Base-by-base conservation (phyloP, 805 yeast species). In the Lachancea sp. region DNA sequence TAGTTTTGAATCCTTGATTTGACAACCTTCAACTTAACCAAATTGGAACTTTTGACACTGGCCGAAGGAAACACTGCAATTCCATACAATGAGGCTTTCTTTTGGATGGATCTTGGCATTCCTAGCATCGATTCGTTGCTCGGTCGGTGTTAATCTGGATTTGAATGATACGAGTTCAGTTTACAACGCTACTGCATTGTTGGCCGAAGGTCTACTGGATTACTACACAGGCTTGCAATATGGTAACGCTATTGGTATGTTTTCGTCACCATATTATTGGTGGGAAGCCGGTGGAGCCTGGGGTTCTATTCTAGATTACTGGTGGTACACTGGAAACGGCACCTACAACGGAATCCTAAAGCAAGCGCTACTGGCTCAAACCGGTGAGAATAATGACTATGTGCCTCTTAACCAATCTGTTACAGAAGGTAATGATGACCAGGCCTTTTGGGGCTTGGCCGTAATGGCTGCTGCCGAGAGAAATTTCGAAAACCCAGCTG, bases 201-300 rank as follows among this genome's bases (percentile, higher is more conserved):
- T 88, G 15, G 78, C 80, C 2, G 60, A 70, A 32, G 96, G 96
- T 47, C 65, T 86, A 41, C 69, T 88, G 69, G 89, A 85, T 65
- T 88, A 88, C 61, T 88, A 88, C 56, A 77, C 73, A 12, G 90
- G 94, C 29, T 54, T 60, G 19, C 65, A 72, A 23, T 60, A 70
- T 31, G 97, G 96, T 25, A 83, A 89, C 7, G 74, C 88, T 4
- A 69, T 84, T 20, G 98, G 97, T 31, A 79, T 83, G 88, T 89
- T 92, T 61, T 68, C 80, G 9, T 67, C 71, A 56, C 97, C 97
- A 0, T 89, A 90, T 70, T 90, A 90, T 71, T 90, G 97, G 98
- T 85, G 95, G 95, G 80, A 83, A 61, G 87, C 89, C 29, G 95
- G 94, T 52, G 90, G 85, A 50, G 88, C 88, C 0, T 80, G 69